Base-by-base conservation (phyloP, 768 basidiomycete genomes). In the Phaeotremella skinneri region DNA sequence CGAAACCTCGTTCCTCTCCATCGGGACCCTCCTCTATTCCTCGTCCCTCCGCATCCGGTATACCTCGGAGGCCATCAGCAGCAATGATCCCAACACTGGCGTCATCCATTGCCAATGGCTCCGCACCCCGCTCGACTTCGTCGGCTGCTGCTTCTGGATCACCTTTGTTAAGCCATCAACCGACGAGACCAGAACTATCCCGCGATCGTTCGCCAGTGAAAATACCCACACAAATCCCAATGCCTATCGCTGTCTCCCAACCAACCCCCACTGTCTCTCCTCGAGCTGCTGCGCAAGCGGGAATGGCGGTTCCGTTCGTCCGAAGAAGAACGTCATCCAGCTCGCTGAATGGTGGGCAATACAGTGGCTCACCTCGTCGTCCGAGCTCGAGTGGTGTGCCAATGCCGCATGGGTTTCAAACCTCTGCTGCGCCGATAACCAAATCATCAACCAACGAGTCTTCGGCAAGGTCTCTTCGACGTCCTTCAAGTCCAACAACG, bases 11-110 rank as follows among this genome's bases (percentile, higher is more conserved):
- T 23, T 23, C 42, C 43, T 29, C 31, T 11, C 20, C 55, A 11
- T 56, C 55, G 21, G 21, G 16, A n/a, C 21, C 55, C 27, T 56
- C 41, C 30, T 45, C 55, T 47, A 41, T 56, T 11, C 55, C 55
- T 6, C 43, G 30, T 56, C n/a, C 42, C 20, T 29, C 55, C 9
- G 16, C 55, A 13, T 45, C 43, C 6, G 43, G 43, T 9, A 45
- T 45, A 11, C 43, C 43, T 13, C 11, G 43, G 43, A 45, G 21
- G 23, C 13, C 43, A 13, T 45, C 43, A 7, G 43, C 21, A 9
- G 20, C 43, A 11, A 17, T 29, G 27, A 27, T n/a, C 7, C 42
- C 43, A 16, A n/a, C 42, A 23, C 43, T 20, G 7, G 43, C 20
- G 6, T 7, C 43, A 13, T 13, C 43, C 6, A 7, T 45, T 23